A percentile compares a stretch with the other conserved stretches of the same genome.
Conservation (phyloP, 306 rosid species). For the Lathyrus sativus region DNA sequence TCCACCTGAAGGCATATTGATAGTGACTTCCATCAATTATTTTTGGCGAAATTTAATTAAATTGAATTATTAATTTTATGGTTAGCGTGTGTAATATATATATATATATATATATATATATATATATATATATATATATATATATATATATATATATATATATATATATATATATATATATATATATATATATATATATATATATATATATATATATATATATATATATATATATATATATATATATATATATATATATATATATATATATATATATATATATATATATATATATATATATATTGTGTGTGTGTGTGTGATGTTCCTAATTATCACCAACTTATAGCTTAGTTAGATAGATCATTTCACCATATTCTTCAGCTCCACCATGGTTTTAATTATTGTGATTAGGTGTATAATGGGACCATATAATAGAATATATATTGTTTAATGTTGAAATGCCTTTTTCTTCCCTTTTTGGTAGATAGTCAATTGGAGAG, state of each 20-base stretch:
- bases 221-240: too few relatives aligned
- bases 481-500: conserved; percentile 48
- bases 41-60: conserved; percentile 6
- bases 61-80: conserved; percentile 29
- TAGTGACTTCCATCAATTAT: conserved; percentile 38
- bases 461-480: conserved; percentile 54
- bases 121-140: too few relatives aligned
- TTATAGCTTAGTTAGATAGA: conserved; percentile 23
- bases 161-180: too few relatives aligned
- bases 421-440: conserved; percentile 55
- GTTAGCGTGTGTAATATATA: conserved; percentile 36
- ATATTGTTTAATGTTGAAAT: conserved; percentile 44
- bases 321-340: conserved; percentile 46
- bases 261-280: too few relatives aligned
- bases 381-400: conserved; percentile 56
- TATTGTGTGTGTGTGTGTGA: background rate
- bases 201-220: too few relatives aligned
- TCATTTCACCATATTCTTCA: conserved; percentile 51
- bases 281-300: too few relatives aligned
- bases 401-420: conserved; percentile 50
- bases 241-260: too few relatives aligned
- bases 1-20: conserved; percentile 43
- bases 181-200: too few relatives aligned
- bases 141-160: too few relatives aligned
- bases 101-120: too few relatives aligned